A percentile compares a stretch with the other conserved stretches of the same genome.
Conservation (phyloP, 805 yeast genomes). For the Cyberlindnera subsufficiens region DNA sequence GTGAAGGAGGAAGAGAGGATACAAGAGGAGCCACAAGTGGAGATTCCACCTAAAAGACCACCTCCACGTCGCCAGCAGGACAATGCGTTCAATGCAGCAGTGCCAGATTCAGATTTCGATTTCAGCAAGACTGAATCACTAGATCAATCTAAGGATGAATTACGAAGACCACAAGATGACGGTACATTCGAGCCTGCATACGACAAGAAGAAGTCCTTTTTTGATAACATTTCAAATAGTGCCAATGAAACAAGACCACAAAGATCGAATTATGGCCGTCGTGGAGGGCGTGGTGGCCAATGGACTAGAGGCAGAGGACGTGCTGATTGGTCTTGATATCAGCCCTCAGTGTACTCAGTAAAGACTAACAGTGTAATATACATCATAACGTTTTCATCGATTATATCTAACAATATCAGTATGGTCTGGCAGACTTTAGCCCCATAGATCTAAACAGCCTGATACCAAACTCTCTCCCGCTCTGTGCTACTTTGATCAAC, state of each 20-base stretch:
- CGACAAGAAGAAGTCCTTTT: slow-evolving; percentile 80
- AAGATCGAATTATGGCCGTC: slow-evolving; percentile 13
- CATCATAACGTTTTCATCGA: background rate
- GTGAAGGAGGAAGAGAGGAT: background rate
- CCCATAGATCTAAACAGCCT: slow-evolving; percentile 10
- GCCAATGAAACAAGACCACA: slow-evolving; percentile 37
- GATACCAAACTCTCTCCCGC: slow-evolving; percentile 24
- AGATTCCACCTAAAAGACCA: slow-evolving; percentile 1
- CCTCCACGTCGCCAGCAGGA: slow-evolving; percentile 4
- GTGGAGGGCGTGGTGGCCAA: slow-evolving; percentile 13
- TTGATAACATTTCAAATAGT: slow-evolving; percentile 78
- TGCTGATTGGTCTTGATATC: background rate
- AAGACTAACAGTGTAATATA: background rate
- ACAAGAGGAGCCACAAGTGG: slow-evolving; percentile 9
- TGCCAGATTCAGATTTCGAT: slow-evolving; percentile 63
- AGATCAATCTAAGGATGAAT: background rate
- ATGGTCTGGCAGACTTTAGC: background rate
- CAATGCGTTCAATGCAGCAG: slow-evolving; percentile 23
- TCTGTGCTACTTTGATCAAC: slow-evolving; percentile 17
- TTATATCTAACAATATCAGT: background rate
- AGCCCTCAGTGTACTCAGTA: background rate
- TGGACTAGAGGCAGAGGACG: slow-evolving; percentile 2
- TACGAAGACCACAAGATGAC: slow-evolving; percentile 9
- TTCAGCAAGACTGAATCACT: slow-evolving; percentile 28
- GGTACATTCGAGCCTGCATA: slow-evolving; percentile 38